A percentile compares a stretch with the other conserved stretches of the same genome.
Evolutionary conservation across 2,329 filamentous ascomycete species (phyloP).

Genomic region (Paecilomyces formosus): DNA sequence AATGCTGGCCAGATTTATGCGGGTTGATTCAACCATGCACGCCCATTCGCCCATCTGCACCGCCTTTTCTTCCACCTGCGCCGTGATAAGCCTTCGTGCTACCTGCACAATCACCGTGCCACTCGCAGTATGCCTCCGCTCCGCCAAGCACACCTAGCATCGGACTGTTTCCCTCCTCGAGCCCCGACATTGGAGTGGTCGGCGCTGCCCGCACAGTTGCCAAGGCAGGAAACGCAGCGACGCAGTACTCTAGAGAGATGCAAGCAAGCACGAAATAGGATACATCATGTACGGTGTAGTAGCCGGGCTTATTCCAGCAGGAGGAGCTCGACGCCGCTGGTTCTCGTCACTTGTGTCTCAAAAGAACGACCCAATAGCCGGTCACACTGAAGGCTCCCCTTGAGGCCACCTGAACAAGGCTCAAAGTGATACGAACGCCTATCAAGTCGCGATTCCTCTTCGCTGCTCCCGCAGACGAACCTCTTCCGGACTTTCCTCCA

Average conservation of each 20-base stretch:
- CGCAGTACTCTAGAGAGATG: background rate
- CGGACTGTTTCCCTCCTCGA: background rate
- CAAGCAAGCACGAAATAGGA: background rate
- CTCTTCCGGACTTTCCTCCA: constrained; percentile 53
- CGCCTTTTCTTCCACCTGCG: background rate
- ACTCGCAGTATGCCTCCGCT: background rate
- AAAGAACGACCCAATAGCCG: background rate
- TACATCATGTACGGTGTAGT: background rate
- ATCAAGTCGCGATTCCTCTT: constrained; percentile 1
- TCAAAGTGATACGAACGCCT: background rate
- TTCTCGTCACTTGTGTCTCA: background rate
- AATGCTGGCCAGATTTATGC: background rate
- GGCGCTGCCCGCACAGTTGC: background rate
- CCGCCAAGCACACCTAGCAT: background rate
- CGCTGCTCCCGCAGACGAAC: constrained; percentile 6
- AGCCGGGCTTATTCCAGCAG: background rate
- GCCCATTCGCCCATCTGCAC: background rate
- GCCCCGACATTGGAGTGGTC: background rate
- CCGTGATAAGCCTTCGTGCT: background rate
- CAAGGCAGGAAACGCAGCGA: background rate
- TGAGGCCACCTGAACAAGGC: background rate
- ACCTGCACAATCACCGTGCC: background rate
- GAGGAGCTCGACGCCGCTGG: background rate
- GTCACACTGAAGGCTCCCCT: background rate
- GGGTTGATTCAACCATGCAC: background rate